Evolutionary conservation across 1,284 basidiomycete species (phyloP).

Genomic region (Earliella scabrosa): DNA sequence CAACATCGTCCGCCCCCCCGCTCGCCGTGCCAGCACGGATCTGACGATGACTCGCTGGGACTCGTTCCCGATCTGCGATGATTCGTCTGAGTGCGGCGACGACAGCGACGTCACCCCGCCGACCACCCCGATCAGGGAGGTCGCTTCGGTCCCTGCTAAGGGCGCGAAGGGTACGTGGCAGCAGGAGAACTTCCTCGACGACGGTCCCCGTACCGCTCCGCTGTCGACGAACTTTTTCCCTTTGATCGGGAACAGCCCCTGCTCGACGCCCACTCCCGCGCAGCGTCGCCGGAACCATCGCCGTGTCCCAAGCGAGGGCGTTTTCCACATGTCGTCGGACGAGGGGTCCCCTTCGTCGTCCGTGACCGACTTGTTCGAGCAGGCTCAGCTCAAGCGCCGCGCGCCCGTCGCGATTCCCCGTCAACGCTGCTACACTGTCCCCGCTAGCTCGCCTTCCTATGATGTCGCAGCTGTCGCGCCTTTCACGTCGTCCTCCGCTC

Average conservation of each 20-base stretch:
- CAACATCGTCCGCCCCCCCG: slow-evolving; percentile 15
- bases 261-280: slow-evolving; percentile 42
- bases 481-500: slow-evolving; percentile 24
- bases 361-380: slow-evolving; percentile 41
- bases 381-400: slow-evolving; percentile 36
- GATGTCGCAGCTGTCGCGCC: slow-evolving; percentile 29
- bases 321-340: slow-evolving; percentile 72
- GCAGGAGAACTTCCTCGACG: slow-evolving; percentile 39
- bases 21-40: slow-evolving; percentile 24
- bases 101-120: slow-evolving; percentile 40
- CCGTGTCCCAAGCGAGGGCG: slow-evolving; percentile 65
- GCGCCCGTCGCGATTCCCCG: slow-evolving; percentile 23
- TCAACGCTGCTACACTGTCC: slow-evolving; percentile 31
- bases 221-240: slow-evolving; percentile 47
- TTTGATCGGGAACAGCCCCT: slow-evolving; percentile 36
- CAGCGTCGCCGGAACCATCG: slow-evolving; percentile 49
- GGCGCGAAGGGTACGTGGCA: slow-evolving; percentile 29
- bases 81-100: slow-evolving; percentile 52
- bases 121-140: slow-evolving; percentile 38
- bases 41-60: slow-evolving; percentile 30
- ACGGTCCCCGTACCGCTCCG: slow-evolving; percentile 56
- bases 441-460: slow-evolving; percentile 33
- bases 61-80: slow-evolving; percentile 71
- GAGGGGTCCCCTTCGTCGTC: slow-evolving; percentile 54
- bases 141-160: slow-evolving; percentile 29